Base-by-base conservation (phyloP, 345 rosid species). In the Anastatica hierochuntica region DNA sequence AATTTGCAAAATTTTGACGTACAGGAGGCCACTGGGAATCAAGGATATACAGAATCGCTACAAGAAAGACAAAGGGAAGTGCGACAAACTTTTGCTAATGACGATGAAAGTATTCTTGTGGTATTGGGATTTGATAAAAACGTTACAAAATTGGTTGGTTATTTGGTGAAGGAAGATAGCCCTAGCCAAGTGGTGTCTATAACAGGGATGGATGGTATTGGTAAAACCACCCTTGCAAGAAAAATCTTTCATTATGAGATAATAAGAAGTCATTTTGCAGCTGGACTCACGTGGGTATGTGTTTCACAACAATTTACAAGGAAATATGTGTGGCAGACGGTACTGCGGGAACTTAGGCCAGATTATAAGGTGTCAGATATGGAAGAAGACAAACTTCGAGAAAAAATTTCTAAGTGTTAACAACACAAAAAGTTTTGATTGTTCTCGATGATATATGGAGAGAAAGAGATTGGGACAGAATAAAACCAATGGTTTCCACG, bases 201-300 rank as follows among this genome's bases (percentile, higher is more conserved):
- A 2, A 62, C 53, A 1, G 85, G 85, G 5, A 80, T 77, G 80
- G 79, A 78, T 0, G 85, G 85, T 13, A 42, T 75, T 6, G 82
- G 85, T 3, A 80, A 73, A 56, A 80, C 81, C 0, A 43, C 86
- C 3, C 60, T 80, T 0, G 81, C 82, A 1, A 63, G 27, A 27
- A 56, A 64, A 20, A 40, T 79, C 0, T 36, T 67, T n/a, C 34
- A 62, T 14, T 64, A 63, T 24, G n/a, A 11, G 4, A 17, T 5
- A 0, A 38, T 72, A 2, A 68, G 61, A 54, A 26, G n/a, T 29
- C 49, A 26, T 10, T 77, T 73, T 2, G n/a, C n/a, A n/a, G 26
- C 23, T 0, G 33, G 61, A 29, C 33, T 29, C 5, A 7, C 33
- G 9, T 29, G 33, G 33, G 33, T 29, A 29, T 29, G 33, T 29